Percentiles rank a stretch among this genome's conserved stretches.
Evolutionary conservation across 2,329 filamentous ascomycete genomes (phyloP).

Genomic region (Penicillium concentricum): DNA sequence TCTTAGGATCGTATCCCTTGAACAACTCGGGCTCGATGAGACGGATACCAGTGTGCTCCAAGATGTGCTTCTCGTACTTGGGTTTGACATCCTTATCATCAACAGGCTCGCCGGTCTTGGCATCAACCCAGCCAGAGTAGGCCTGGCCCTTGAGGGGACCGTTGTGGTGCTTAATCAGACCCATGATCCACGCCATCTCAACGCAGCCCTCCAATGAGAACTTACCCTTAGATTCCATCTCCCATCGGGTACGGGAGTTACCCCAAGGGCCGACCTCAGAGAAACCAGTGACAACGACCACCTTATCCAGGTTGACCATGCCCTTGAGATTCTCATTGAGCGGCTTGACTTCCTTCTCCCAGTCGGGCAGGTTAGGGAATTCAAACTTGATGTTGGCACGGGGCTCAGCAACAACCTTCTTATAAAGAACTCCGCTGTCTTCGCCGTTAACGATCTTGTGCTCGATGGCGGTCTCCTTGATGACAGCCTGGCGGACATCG

Average conservation of each 20-base stretch:
- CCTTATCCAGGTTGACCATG: conserved; percentile 98
- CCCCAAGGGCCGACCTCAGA: conserved; percentile 84
- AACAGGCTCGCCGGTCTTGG: conserved; percentile 90
- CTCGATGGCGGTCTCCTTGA: conserved; percentile 92
- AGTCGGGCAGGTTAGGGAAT: conserved; percentile 86
- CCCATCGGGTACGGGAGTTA: conserved; percentile 96
- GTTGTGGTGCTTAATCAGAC: conserved; percentile 98
- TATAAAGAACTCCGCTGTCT: conserved; percentile 86
- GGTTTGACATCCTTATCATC: conserved; percentile 97
- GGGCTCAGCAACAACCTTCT: conserved; percentile 88
- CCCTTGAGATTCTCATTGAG: conserved; percentile 87
- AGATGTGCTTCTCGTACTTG: conserved; percentile 95
- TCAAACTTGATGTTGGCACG: conserved; percentile 98
- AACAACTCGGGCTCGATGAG: conserved; percentile 97
- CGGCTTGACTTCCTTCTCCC: conserved; percentile 85
- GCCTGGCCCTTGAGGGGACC: conserved; percentile 92
- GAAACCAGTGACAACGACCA: conserved; percentile 96
- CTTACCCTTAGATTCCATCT: conserved; percentile 96
- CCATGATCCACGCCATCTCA: conserved; percentile 99
- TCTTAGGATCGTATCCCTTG: conserved; percentile 93
- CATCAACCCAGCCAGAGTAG: conserved; percentile 94
- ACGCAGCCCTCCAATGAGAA: conserved; percentile 98
- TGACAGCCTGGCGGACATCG: conserved; percentile 88
- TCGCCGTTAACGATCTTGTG: conserved; percentile 97
- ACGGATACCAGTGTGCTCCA: conserved; percentile 96